Base-by-base conservation (phyloP, 1,284 basidiomycete genomes). In the Ganoderma leucocontextum region DNA sequence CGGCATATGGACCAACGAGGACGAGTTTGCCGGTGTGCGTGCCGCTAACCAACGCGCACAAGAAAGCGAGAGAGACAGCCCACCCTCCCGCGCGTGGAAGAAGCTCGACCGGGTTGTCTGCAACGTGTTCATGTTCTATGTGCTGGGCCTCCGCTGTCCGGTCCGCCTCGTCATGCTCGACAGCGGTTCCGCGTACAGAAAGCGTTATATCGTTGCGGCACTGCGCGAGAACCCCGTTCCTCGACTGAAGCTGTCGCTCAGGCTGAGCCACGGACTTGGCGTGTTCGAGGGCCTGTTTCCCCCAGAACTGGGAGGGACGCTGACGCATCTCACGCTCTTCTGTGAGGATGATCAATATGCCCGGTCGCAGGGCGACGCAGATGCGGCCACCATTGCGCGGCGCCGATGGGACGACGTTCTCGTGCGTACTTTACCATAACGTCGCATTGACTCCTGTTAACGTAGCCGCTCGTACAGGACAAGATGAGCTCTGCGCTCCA, bases 311-410 rank as follows among this genome's bases (percentile, higher is more conserved):
- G 55, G 19, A 0, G 35, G 6, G 33, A 36, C 17, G 55, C 55
- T 58, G 2, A 38, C 35, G 19, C 55, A 58, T n/a, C 55, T 58
- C 19, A 36, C 55, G 6, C 55, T 58, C 35, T 58, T 49, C 47
- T 49, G 47, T 13, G 47, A 8, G 9, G 22, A 49, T 3, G 10
- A 25, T 22, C 22, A 8, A 10, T 49, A 49, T 25, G 47, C 1
- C 22, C 4, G n/a, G n/a, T 2, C 25, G 6, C 1, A 13, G 9
- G 19, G 19, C 19, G 42, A 19, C 17, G 42, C 8, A n/a, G 19
- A 44, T 15, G 42, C 42, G 7, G 47, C 22, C 10, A 22, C 47
- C 22, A 3, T 10, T 22, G 22, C 22, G 22, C 47, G 10, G 10
- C 47, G 47, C 12, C 10, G 4, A 10, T 49, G 22, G 47, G 22